Evolutionary conservation across 2,329 filamentous ascomycete species (phyloP).

Genomic region (Fusarium sp.): DNA sequence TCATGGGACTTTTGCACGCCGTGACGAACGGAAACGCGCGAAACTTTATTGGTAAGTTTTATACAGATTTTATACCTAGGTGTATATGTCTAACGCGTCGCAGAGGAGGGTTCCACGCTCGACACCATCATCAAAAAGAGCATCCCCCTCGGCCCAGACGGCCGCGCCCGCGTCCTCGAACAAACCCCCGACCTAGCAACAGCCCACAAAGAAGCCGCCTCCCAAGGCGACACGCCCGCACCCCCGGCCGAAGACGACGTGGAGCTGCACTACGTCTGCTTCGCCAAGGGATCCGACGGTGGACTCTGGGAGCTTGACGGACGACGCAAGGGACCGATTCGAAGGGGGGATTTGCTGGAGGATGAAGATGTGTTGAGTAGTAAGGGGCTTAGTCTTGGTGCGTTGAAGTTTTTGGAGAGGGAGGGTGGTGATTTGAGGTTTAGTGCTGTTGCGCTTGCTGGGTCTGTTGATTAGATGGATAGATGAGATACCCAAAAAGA

Average conservation of each 20-base stretch:
- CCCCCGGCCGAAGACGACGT: conserved; percentile 82
- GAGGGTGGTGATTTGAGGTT: conserved; percentile 68
- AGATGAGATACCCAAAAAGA: conserved; percentile 27
- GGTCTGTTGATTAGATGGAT: conserved; percentile 56
- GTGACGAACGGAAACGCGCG: conserved; percentile 80
- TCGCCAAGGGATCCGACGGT: conserved; percentile 79
- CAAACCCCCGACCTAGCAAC: conserved; percentile 77
- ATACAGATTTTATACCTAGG: neutral
- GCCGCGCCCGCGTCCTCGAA: conserved; percentile 81
- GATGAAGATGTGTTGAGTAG: conserved; percentile 80
- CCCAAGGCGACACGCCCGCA: conserved; percentile 79
- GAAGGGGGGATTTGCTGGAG: conserved; percentile 63
- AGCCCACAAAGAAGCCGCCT: conserved; percentile 83
- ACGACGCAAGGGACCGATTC: conserved; percentile 66
- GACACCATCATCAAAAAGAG: conserved; percentile 74
- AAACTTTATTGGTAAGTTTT: conserved; percentile 63
- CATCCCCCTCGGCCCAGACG: conserved; percentile 72
- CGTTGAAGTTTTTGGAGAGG: conserved; percentile 65
- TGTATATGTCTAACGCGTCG: neutral
- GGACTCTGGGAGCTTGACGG: conserved; percentile 71
- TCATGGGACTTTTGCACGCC: conserved; percentile 89
- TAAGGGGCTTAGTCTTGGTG: conserved; percentile 77
- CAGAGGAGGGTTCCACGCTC: conserved; percentile 66
- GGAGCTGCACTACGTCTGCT: conserved; percentile 97
- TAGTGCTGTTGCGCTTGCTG: conserved; percentile 67